Evolutionary conservation across 1,139 yeast species (phyloP).

Genomic region (Pichia sp.): DNA sequence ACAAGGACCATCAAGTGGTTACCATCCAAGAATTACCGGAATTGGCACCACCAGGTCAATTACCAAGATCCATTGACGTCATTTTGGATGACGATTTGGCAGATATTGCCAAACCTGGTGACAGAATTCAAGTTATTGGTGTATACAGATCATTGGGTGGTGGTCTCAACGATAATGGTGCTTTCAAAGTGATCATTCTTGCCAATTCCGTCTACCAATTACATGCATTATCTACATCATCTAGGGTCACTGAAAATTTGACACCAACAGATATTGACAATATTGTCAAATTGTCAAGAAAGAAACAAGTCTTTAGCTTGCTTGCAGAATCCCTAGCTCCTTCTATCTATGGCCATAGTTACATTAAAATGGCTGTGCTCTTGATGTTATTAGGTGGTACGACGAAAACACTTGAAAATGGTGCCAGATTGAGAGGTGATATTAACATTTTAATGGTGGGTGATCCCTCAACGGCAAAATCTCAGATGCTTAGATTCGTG

Average conservation of each 20-base stretch:
- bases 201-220: conserved; percentile 87
- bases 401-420: conserved; percentile 90
- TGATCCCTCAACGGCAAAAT: conserved; percentile 98
- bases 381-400: conserved; percentile 91
- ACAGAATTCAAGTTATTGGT: conserved; percentile 90
- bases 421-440: conserved; percentile 97
- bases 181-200: conserved; percentile 72
- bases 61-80: conserved; percentile 89
- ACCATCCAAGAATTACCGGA: conserved; percentile 99
- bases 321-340: conserved; percentile 90
- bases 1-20: conserved; percentile 88
- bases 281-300: conserved; percentile 70
- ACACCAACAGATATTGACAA: conserved; percentile 82
- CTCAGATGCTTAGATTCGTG: conserved; percentile 90
- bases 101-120: conserved; percentile 92
- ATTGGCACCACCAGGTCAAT: conserved; percentile 95
- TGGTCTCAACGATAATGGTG: conserved; percentile 53
- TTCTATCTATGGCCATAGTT: conserved; percentile 88
- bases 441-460: conserved; percentile 95
- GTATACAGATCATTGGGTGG: conserved; percentile 91
- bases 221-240: conserved; percentile 84
- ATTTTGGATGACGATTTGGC: conserved; percentile 92
- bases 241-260: conserved; percentile 66
- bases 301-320: conserved; percentile 65
- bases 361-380: conserved; percentile 84